Percentiles rank a stretch among this genome's conserved stretches.
phyloP scores from a whole-genome alignment of 2,329 filamentous ascomycete species.

The Pseudopyricularia cyperi region DNA sequence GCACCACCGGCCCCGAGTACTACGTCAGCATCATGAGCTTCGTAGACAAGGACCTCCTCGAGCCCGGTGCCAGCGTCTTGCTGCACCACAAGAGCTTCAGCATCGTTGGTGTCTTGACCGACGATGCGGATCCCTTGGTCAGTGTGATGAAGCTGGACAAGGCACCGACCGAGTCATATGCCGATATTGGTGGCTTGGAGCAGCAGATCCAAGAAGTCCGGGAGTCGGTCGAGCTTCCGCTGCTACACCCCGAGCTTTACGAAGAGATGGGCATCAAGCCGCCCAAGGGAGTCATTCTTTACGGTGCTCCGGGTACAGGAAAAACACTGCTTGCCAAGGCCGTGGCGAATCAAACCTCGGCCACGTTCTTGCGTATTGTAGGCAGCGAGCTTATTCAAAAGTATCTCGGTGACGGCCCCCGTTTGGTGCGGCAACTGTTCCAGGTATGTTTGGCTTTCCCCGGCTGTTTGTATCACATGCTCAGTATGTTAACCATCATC shows the following conservation, averaged over 20 bases:
- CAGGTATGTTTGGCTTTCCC: constrained; percentile 34
- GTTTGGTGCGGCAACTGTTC: constrained; percentile 91
- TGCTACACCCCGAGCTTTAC: constrained; percentile 92
- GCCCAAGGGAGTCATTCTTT: constrained; percentile 97
- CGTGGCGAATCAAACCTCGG: constrained; percentile 97
- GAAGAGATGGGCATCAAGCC: constrained; percentile 99
- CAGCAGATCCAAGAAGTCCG: constrained; percentile 93
- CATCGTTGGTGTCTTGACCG: constrained; percentile 91
- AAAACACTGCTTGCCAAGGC: constrained; percentile 95
- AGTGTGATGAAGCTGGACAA: constrained; percentile 99
- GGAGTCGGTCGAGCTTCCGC: constrained; percentile 88
- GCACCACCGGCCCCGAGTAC: constrained; percentile 93
- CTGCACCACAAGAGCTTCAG: constrained; percentile 97
- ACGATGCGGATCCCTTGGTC: constrained; percentile 88
- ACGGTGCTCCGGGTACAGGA: constrained; percentile 91
- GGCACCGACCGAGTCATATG: constrained; percentile 94
- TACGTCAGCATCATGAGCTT: constrained; percentile 99
- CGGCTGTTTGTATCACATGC: constrained; percentile 2
- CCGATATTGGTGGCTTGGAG: constrained; percentile 94
- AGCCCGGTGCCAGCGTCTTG: constrained; percentile 89
- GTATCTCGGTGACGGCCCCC: constrained; percentile 90
- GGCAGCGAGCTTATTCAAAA: constrained; percentile 97
- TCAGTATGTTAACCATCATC: constrained; percentile 2
- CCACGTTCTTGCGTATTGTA: constrained; percentile 93
- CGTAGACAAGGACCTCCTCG: constrained; percentile 94